Conservation (phyloP, 2,329 filamentous ascomycete species). For the Alternaria rosae region DNA sequence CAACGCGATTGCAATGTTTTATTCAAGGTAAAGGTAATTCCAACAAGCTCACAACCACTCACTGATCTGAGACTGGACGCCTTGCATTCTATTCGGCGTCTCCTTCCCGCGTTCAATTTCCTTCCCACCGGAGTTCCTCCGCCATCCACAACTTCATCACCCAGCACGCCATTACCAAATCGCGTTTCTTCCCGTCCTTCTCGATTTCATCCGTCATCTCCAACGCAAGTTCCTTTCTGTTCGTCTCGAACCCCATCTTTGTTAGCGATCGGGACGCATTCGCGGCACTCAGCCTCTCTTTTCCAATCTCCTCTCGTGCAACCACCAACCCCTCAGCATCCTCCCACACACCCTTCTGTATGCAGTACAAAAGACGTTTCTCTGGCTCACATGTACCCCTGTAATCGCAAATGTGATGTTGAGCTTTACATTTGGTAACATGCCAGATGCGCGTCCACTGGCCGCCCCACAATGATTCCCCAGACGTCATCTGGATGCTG, state of each 20-base stretch:
- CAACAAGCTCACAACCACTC: neutral
- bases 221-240: slow-evolving; percentile 8
- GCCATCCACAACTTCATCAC: slow-evolving; percentile 32
- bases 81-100: neutral
- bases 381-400: slow-evolving; percentile 23
- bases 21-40: neutral
- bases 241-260: neutral
- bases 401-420: slow-evolving; percentile 8
- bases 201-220: slow-evolving; percentile 17
- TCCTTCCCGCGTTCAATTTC: neutral
- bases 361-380: slow-evolving; percentile 28
- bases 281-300: neutral
- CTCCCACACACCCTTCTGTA: slow-evolving; percentile 28
- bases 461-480: slow-evolving; percentile 22
- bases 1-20: neutral
- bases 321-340: slow-evolving; percentile 24
- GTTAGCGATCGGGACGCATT: neutral
- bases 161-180: slow-evolving; percentile 39
- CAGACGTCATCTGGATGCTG: slow-evolving; percentile 24
- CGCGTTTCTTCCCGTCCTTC: slow-evolving; percentile 17
- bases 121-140: slow-evolving; percentile 27
- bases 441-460: slow-evolving; percentile 31
- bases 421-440: slow-evolving; percentile 24
- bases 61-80: neutral
- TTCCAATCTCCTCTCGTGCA: slow-evolving; percentile 15